A percentile compares a stretch with the other conserved stretches of the same genome.
These are phyloP conservation scores for Mallotus repandus DNA, from an alignment of 441 rosid genomes.

Conservation along the genomic window DNA sequence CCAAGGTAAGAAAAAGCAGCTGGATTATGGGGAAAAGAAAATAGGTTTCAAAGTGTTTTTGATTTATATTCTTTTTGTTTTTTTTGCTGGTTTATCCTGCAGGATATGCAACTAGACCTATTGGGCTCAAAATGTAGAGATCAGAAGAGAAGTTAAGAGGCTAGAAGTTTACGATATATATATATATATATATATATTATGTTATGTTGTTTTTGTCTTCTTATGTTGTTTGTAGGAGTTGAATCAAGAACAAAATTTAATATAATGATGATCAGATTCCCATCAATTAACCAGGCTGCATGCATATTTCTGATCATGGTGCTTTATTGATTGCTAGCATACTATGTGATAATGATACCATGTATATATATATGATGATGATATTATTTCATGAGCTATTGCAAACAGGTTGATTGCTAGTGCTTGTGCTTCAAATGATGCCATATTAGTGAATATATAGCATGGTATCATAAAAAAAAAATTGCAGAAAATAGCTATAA, in stretches of 20 bases:
- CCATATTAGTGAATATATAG: too few relatives aligned
- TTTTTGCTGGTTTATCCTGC: conserved; percentile 3
- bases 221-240: conserved; percentile 1
- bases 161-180: neutral
- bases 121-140: neutral
- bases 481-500: too few relatives aligned
- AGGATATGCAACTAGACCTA: neutral
- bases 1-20: conserved; percentile 37
- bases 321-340: too few relatives aligned
- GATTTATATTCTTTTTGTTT: neutral
- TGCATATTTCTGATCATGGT: too few relatives aligned
- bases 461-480: too few relatives aligned
- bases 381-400: too few relatives aligned
- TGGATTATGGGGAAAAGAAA: conserved; percentile 32
- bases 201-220: neutral
- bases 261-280: neutral
- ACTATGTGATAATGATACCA: too few relatives aligned
- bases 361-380: too few relatives aligned
- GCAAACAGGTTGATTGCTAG: too few relatives aligned
- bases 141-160: neutral
- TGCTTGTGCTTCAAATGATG: too few relatives aligned
- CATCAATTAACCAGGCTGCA: too few relatives aligned
- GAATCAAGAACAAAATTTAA: neutral
- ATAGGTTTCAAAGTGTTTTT: conserved; percentile 11
- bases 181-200: neutral